Evolutionary conservation across 225 moss, liverwort and hornwort genomes (phyloP).

Genomic region (Physcomitrium patens): DNA sequence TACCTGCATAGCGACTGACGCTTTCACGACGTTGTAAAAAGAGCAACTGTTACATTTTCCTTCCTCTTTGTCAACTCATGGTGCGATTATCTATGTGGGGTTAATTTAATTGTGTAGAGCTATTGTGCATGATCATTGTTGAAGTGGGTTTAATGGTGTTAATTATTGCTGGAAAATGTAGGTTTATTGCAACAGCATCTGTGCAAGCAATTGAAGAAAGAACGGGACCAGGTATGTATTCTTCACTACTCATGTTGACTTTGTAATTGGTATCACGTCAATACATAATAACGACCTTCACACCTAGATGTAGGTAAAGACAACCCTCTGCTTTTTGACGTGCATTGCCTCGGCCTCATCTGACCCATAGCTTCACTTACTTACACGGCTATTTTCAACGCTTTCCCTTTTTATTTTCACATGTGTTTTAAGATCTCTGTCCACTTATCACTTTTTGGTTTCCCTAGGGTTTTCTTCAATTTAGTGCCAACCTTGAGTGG

Average conservation of each 20-base stretch:
- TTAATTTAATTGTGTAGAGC: background rate
- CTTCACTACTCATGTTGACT: conserved; percentile 14
- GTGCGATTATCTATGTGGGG: conserved; percentile 12
- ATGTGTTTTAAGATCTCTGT: conserved; percentile 4
- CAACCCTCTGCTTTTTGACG: conserved; percentile 7
- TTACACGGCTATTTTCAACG: conserved; percentile 1
- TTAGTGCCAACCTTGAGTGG: conserved; percentile 63
- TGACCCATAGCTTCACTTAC: conserved; percentile 3
- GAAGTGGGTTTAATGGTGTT: background rate
- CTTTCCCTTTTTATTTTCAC: background rate
- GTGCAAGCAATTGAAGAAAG: conserved; percentile 50
- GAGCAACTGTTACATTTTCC: background rate
- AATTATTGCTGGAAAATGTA: conserved; percentile 30
- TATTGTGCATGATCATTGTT: background rate
- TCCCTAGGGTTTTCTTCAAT: conserved; percentile 58
- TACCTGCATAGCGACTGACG: background rate
- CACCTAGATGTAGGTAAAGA: conserved; percentile 16
- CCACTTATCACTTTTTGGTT: conserved; percentile 20
- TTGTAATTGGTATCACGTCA: conserved; percentile 20
- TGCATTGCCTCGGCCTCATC: conserved; percentile 11
- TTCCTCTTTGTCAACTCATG: background rate
- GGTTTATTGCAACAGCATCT: conserved; percentile 56
- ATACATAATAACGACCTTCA: conserved; percentile 16
- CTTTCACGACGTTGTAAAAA: conserved; percentile 18
- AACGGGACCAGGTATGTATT: conserved; percentile 52